Base-by-base conservation (phyloP, 176 grass and related monocot genomes). In the Oryza nivara region DNA sequence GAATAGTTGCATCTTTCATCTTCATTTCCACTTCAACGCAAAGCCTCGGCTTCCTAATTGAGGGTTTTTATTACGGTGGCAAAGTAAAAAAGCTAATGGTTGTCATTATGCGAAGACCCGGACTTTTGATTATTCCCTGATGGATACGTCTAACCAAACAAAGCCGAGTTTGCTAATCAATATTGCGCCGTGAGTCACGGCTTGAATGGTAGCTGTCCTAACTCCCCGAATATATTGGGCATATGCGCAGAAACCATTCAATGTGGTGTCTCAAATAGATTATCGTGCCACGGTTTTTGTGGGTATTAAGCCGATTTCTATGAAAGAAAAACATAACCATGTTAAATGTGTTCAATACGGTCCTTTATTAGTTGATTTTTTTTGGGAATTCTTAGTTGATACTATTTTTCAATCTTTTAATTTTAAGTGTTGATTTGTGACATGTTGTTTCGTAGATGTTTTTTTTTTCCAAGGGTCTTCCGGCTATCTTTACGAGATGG, bases 81-180 rank as follows among this genome's bases (percentile, higher is more conserved):
- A 80, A 90, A 75, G 68, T 19, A 69, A 90, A 90, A 90, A 70
- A 90, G 84, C 9, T 44, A 41, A 84, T 75, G 30, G 58, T 80
- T 90, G 80, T 84, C 89, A 87, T 84, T 83, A 70, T 87, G 84
- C 64, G 13, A n/a, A 32, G 69, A 68, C 76, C 23, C 41, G 12
- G 48, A 61, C 56, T 22, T 61, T 22, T 47, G 26, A 61, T 40
- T 19, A 19, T 26, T 32, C 56, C 67, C 45, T 78, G 88, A 90
- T 77, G 82, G 83, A 11, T 78, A 86, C 78, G 68, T 74, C 20
- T 79, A 83, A 83, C 84, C 13, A 28, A 73, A 30, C 65, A 8
- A 64, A 10, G 4, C 65, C 46, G 23, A 61, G 23, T 78, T 20
- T 30, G 51, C 1, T 22, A 34, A 11, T 35, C 46, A 32, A 25